Evolutionary conservation across 2,329 filamentous ascomycete genomes (phyloP).

Genomic region (Rachicladosporium sp.): DNA sequence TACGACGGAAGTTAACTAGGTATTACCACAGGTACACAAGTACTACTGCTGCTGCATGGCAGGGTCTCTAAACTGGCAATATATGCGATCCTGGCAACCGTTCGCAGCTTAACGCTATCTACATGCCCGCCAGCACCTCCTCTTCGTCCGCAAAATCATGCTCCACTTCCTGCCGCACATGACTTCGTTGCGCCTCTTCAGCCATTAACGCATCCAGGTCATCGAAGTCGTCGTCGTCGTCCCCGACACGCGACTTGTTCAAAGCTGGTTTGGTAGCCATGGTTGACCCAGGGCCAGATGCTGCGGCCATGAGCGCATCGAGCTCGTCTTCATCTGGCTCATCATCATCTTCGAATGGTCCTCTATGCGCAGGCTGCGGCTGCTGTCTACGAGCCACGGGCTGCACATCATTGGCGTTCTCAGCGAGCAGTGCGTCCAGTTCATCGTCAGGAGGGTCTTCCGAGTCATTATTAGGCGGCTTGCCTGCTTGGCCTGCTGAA

Average conservation of each 20-base stretch:
- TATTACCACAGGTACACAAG: too few species aligned
- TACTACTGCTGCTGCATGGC: too few species aligned
- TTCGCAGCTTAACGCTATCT: too few species aligned
- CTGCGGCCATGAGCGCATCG: slow-evolving; percentile 43
- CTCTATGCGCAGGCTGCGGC: slow-evolving; percentile 7
- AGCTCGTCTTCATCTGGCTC: slow-evolving; percentile 41
- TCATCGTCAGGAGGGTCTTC: slow-evolving; percentile 16
- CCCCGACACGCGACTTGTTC: not conserved
- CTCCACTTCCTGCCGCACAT: slow-evolving; percentile 4
- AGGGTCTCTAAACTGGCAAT: too few species aligned
- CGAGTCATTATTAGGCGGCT: not conserved
- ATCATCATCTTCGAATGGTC: slow-evolving; percentile 20
- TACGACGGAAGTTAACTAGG: too few species aligned
- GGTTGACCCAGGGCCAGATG: slow-evolving; percentile 9
- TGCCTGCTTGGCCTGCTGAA: not conserved
- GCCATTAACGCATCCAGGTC: slow-evolving; percentile 3
- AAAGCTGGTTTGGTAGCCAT: not conserved
- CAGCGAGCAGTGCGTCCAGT: slow-evolving; percentile 11
- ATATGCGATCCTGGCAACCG: too few species aligned
- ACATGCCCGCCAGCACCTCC: slow-evolving; percentile 47
- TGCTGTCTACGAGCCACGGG: slow-evolving; percentile 7
- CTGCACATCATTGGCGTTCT: too few species aligned
- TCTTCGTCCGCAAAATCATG: slow-evolving; percentile 49
- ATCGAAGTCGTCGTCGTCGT: slow-evolving; percentile 3
- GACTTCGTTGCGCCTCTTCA: not conserved